phyloP scores from a whole-genome alignment of 208 protist species.

The Chromosphaera perkinsii region DNA sequence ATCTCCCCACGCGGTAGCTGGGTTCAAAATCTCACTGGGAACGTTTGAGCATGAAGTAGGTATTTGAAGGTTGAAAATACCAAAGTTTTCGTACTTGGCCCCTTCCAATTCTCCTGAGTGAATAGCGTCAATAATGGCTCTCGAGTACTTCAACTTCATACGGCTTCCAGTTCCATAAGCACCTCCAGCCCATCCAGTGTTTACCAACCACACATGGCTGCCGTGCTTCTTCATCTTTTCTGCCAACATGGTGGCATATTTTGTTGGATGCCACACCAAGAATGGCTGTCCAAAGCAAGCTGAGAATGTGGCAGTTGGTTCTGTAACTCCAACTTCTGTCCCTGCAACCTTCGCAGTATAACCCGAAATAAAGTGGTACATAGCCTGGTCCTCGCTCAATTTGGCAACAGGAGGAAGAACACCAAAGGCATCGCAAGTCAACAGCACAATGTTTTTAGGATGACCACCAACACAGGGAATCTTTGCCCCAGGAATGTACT shows the following conservation, averaged over 20 bases:
- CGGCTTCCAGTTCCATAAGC: conserved; percentile 68
- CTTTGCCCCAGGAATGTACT: conserved; percentile 82
- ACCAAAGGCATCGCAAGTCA: conserved; percentile 93
- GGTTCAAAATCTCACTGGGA: conserved; percentile 75
- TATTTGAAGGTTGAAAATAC: conserved; percentile 77
- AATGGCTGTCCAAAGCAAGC: conserved; percentile 87
- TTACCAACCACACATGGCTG: conserved; percentile 79
- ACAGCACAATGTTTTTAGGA: conserved; percentile 88
- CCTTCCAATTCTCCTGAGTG: conserved; percentile 78
- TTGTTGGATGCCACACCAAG: conserved; percentile 84
- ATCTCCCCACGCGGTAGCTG: conserved; percentile 74
- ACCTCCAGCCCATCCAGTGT: conserved; percentile 68
- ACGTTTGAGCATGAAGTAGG: conserved; percentile 69
- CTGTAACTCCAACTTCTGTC: conserved; percentile 81
- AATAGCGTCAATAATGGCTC: conserved; percentile 88
- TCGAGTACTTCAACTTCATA: conserved; percentile 80
- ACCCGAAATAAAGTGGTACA: conserved; percentile 85
- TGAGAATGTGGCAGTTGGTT: conserved; percentile 84
- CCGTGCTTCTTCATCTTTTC: conserved; percentile 77
- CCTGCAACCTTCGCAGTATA: conserved; percentile 84
- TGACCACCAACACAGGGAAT: conserved; percentile 59
- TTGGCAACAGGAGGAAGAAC: conserved; percentile 86
- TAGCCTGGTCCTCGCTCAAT: conserved; percentile 80
- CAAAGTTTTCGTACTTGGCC: conserved; percentile 61
- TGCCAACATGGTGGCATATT: conserved; percentile 89